Conservation (phyloP, 768 basidiomycete genomes). For the Kwoniella botswanensis region DNA sequence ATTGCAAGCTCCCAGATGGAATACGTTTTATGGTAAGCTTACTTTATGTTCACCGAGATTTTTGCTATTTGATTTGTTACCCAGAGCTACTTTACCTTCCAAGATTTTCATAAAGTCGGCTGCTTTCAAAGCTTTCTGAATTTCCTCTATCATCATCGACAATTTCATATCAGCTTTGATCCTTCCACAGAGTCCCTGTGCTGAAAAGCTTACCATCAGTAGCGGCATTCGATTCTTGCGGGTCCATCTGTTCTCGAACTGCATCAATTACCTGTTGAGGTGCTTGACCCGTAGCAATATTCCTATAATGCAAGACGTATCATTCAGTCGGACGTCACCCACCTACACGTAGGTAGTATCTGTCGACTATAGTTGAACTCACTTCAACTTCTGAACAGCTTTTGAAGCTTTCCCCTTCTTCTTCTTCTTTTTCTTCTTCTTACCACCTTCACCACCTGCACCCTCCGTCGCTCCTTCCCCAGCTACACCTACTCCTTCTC, state of each 20-base stretch:
- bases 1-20: neutral
- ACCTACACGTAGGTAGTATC: too few relatives aligned
- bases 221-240: slow-evolving; percentile 63
- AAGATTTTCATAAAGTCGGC: slow-evolving; percentile 83
- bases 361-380: neutral
- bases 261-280: slow-evolving; percentile 65
- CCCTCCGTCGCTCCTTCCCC: slow-evolving; percentile 29
- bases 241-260: slow-evolving; percentile 69
- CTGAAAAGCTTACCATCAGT: slow-evolving; percentile 59
- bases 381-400: slow-evolving; percentile 61
- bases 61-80: slow-evolving; percentile 73
- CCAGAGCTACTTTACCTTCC: slow-evolving; percentile 77
- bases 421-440: slow-evolving; percentile 85
- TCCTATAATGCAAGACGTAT: slow-evolving; percentile 46
- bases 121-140: slow-evolving; percentile 73
- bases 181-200: too few relatives aligned
- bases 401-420: slow-evolving; percentile 73
- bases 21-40: slow-evolving; percentile 29
- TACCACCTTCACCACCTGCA: slow-evolving; percentile 59
- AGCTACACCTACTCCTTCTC: slow-evolving; percentile 28
- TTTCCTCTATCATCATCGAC: slow-evolving; percentile 61
- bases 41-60: slow-evolving; percentile 89
- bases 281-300: slow-evolving; percentile 44
- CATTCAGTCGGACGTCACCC: neutral
- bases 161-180: neutral